phyloP scores from a whole-genome alignment of 23 red algal species.

The Chondrus crispus region DNA sequence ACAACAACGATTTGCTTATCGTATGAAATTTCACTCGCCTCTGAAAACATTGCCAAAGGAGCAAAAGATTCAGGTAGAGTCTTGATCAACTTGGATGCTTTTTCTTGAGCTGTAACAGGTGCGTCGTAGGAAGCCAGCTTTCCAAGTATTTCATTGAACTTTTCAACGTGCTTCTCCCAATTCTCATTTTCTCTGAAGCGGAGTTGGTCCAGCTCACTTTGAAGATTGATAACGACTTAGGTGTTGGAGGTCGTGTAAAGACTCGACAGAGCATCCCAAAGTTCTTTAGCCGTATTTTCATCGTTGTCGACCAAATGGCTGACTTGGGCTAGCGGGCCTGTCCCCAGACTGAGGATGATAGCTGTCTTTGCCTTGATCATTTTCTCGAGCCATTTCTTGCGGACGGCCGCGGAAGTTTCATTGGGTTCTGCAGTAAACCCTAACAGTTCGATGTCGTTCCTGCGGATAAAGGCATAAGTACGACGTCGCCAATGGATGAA shows the following conservation, averaged over 20 bases:
- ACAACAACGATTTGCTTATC: not conserved
- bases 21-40: not conserved
- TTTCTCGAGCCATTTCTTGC: not conserved
- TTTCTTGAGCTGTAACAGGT: not conserved
- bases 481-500: not conserved
- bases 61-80: not conserved
- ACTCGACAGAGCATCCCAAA: not conserved
- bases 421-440: not conserved
- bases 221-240: not conserved
- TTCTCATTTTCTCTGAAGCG: not conserved
- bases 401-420: not conserved
- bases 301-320: not conserved
- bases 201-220: not conserved
- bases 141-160: not conserved
- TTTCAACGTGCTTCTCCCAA: not conserved
- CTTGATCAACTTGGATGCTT: not conserved
- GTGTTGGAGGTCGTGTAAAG: not conserved
- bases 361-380: not conserved
- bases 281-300: not conserved
- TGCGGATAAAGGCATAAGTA: not conserved
- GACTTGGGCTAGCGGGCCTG: not conserved
- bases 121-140: not conserved
- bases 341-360: not conserved
- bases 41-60: not conserved
- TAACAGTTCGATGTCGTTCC: not conserved